Conservation (phyloP, 2,329 filamentous ascomycete species). For the Colletotrichum echinochloae region DNA sequence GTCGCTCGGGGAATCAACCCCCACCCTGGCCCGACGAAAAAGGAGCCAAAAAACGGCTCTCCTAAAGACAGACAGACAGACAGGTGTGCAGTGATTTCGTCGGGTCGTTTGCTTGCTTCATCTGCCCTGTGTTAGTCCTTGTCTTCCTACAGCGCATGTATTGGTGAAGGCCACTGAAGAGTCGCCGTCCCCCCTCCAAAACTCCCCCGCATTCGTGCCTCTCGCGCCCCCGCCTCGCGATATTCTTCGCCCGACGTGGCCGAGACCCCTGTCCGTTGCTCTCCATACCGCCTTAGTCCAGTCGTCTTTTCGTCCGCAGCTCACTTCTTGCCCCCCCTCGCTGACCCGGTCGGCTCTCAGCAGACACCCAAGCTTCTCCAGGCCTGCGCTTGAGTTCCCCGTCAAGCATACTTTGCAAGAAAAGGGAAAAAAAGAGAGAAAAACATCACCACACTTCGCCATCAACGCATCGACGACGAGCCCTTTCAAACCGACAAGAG, state of each 20-base stretch:
- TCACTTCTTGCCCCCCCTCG: constrained; percentile 4
- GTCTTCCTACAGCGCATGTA: background rate
- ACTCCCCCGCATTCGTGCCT: constrained; percentile 32
- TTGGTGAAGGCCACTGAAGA: constrained; percentile 3
- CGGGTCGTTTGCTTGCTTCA: background rate
- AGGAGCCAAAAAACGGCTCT: background rate
- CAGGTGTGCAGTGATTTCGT: constrained; percentile 15
- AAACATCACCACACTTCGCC: constrained; percentile 15
- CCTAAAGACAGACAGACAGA: too few species aligned
- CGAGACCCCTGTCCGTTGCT: constrained; percentile 9
- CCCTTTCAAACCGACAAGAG: background rate
- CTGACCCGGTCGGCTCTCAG: constrained; percentile 31
- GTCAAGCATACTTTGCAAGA: constrained; percentile 24
- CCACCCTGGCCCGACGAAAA: background rate
- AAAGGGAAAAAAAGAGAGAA: background rate
- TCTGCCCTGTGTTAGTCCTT: background rate
- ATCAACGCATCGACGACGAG: constrained; percentile 27
- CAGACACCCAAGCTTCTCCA: constrained; percentile 28
- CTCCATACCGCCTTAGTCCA: constrained; percentile 11
- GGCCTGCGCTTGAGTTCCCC: constrained; percentile 24
- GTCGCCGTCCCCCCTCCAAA: constrained; percentile 6
- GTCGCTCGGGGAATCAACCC: constrained; percentile 5
- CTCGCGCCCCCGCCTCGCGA: constrained; percentile 39
- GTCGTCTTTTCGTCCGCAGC: background rate
- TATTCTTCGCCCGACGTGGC: constrained; percentile 36